Base-by-base conservation (phyloP, 176 grass and related monocot species). In the Rhynchospora breviuscula region DNA sequence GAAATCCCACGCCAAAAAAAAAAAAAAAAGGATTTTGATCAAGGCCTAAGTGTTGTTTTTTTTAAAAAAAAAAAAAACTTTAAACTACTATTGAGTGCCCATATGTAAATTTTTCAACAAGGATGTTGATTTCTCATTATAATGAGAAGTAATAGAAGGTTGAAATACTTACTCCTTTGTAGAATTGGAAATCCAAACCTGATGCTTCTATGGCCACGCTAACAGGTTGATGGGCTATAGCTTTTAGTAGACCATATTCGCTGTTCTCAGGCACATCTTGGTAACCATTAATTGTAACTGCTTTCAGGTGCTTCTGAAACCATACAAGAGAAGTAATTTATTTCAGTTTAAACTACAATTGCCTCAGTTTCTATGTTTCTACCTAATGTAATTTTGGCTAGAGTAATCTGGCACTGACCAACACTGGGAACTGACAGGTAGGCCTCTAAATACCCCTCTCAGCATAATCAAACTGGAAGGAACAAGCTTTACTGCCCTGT, bases 171-270 rank as follows among this genome's bases (percentile, higher is more conserved):
- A 94, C 91, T 87, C 94, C 91, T 84, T 86, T 94, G 83, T 97
- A 97, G 88, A 97, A 94, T 57, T 97, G 91, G 77, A 97, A 97
- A 73, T 94, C 86, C 17, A 56, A 89, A 62, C 90, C 86, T 56
- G 91, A 92, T 0, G 88, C 91, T 14, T 90, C 91, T 51, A 97
- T 85, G 10, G 91, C 94, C 51, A 92, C 86, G n/a, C 94, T 97
- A 78, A 92, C 80, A 5, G 94, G 94, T 78, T 97, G 94, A 71
- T 84, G 91, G 69, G 86, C 85, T 81, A 94, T 26, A 5, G 91
- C 86, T 76, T 92, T 94, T 31, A 92, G 86, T 23, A 97, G 85
- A 88, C 90, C 84, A 0, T 80, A n/a, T 84, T 97, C 94, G 46
- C 87, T 89, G 65, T 97, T 94, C 85, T 74, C 79, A 6, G 88